Base-by-base conservation (phyloP, 1,139 yeast genomes). In the Yamadazyma siamensis region DNA sequence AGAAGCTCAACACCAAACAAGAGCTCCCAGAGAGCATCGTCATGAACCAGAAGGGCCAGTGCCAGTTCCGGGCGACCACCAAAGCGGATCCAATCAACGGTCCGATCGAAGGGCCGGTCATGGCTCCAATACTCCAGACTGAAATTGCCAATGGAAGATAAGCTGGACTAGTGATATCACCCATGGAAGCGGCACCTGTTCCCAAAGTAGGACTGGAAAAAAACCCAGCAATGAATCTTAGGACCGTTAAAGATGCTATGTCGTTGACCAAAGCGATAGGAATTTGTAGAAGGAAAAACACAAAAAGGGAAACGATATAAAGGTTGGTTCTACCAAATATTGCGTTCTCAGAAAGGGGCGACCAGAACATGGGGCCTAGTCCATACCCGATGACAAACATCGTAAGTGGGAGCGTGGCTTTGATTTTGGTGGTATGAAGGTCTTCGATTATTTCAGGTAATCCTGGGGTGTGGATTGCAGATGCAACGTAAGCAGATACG, bases 291-390 rank as follows among this genome's bases (percentile, higher is more conserved):
- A 61, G 49, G 40, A 56, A 49, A 37, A 56, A 61, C 4, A 59
- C 32, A 39, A 60, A 57, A 26, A 59, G 43, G 3, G 66, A 58
- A 21, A 46, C 23, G 27, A 61, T 44, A 39, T 62, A 62, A 29
- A 61, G 50, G 25, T 59, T 44, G 30, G 69, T 72, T 40, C 87
- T 61, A 4, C 87, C 86, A 34, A 77, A 66, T n/a, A 56, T 54
- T 5, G 59, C 49, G 35, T 52, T 49, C 46, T 77, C 83, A 3
- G 79, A 66, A 35, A 76, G 36, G 2, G 83, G 82, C 3, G 79
- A 63, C 31, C 73, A 65, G 1, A 75, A 34, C 62, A 73, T 56
- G 6, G 80, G 80, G 0, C 81, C 81, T 21, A 71, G 29, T 52
- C n/a, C n/a, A n/a, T n/a, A n/a, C n/a, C n/a, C n/a, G n/a, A n/a